These are phyloP conservation scores for Debaryomyces sp. DNA, from an alignment of 1,139 yeast genomes.

Conservation along the genomic window DNA sequence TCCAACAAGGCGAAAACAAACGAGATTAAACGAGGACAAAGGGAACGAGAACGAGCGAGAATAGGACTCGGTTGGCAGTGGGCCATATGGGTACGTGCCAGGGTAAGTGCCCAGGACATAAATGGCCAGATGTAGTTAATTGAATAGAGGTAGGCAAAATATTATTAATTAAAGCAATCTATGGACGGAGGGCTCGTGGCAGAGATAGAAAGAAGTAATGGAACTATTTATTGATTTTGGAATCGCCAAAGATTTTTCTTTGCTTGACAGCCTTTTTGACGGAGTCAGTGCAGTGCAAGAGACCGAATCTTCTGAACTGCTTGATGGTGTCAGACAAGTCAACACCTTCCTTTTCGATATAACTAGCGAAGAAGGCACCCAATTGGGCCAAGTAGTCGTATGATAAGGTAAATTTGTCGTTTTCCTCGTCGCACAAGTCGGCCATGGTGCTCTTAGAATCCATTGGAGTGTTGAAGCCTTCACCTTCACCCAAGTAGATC, in stretches of 20 bases:
- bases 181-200: not conserved
- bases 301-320: conserved; percentile 65
- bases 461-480: conserved; percentile 77
- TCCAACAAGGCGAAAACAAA: not conserved
- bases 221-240: conserved; percentile 3
- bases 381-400: conserved; percentile 57
- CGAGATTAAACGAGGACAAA: not conserved
- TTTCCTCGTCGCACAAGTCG: conserved; percentile 28
- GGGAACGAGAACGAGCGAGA: not conserved
- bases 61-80: not conserved
- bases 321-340: conserved; percentile 46
- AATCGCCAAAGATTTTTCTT: conserved; percentile 31
- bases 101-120: not conserved
- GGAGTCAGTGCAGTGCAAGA: conserved; percentile 49
- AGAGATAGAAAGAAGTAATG: not conserved
- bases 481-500: conserved; percentile 65
- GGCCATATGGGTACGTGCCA: not conserved
- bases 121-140: not conserved
- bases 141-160: not conserved
- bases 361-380: conserved; percentile 48
- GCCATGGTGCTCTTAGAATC: conserved; percentile 27
- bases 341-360: conserved; percentile 32
- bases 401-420: conserved; percentile 47
- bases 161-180: conserved; percentile 4
- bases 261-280: conserved; percentile 41